Base-by-base conservation (phyloP, 176 grass and related monocot species). In the Echinochloa phyllopogon region DNA sequence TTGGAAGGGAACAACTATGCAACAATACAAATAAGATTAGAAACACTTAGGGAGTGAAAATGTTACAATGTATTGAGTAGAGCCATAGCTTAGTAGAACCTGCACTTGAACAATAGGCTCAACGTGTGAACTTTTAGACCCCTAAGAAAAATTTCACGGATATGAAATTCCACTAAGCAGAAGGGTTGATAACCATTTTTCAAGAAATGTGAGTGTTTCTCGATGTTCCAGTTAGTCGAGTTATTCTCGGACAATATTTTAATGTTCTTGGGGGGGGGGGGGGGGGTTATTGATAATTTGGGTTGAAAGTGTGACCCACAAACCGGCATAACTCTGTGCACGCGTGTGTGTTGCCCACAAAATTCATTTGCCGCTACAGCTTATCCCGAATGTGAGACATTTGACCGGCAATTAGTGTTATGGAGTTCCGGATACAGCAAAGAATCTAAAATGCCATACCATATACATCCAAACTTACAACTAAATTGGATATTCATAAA, bases 1-100 rank as follows among this genome's bases (percentile, higher is more conserved):
- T 53, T 53, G 64, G 43, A 88, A 88, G 16, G 63, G 43, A 10
- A 83, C 17, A 29, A 83, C 79, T 88, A 50, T n/a, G 44, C 16
- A 77, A 62, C 27, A 69, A 39, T 51, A 69, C 8, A 62, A 58
- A 7, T 77, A 77, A 45, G 55, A 62, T 39, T 51, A 25, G 27
- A 69, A 82, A 82, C n/a, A 53, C 40, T 87, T 48, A 60, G 60
- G 29, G 53, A 71, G 58, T 49, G 62, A 72, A 62, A 49, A 6
- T 40, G 42, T 17, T 48, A 78, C 45, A 23, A 17, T 25, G 13
- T 11, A 74, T 74, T 18, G 24, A 71, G 18, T 48, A 78, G 23
- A 70, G 51, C 21, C 57, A 69, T 39, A 60, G 48, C 20, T 60
- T 60, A 69, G 56, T 47, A 25, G 44, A 78, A 47, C 8, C 20